These are phyloP conservation scores for Termitomyces sp. DNA, from an alignment of 768 basidiomycete genomes.

Conservation along the genomic window DNA sequence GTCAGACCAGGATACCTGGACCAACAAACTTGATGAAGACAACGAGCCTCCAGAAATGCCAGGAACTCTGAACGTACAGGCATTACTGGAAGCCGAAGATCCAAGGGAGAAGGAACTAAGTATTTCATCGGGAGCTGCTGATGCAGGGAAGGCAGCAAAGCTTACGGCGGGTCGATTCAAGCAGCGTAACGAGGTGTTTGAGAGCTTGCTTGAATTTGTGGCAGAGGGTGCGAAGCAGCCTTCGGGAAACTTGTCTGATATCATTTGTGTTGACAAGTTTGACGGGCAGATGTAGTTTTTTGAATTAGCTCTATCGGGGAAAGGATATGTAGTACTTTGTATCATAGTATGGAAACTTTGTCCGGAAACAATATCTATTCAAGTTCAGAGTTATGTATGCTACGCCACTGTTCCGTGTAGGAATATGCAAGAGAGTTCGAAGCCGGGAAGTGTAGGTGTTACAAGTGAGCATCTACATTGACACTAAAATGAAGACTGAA, in stretches of 20 bases:
- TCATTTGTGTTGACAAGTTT: conserved; percentile 43
- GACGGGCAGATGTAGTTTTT: conserved; percentile 3
- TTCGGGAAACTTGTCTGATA: conserved; percentile 54
- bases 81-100: conserved; percentile 23
- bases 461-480: background rate
- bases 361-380: background rate
- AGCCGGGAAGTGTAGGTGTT: background rate
- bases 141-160: conserved; percentile 15
- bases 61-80: conserved; percentile 14
- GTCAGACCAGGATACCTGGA: conserved; percentile 34
- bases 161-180: conserved; percentile 49
- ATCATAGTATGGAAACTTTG: background rate
- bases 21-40: conserved; percentile 35
- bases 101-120: conserved; percentile 22
- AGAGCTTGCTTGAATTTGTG: conserved; percentile 61
- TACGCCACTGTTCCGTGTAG: background rate
- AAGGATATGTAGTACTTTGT: background rate
- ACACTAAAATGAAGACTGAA: background rate
- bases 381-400: background rate
- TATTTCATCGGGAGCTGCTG: conserved; percentile 15
- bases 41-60: conserved; percentile 15
- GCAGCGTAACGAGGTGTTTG: conserved; percentile 70
- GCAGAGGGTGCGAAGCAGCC: conserved; percentile 67
- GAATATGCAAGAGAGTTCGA: background rate
- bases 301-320: background rate